Evolutionary conservation across 192 early-diverging fungal species (phyloP).

Genomic region (Backusella liffmaniae): DNA sequence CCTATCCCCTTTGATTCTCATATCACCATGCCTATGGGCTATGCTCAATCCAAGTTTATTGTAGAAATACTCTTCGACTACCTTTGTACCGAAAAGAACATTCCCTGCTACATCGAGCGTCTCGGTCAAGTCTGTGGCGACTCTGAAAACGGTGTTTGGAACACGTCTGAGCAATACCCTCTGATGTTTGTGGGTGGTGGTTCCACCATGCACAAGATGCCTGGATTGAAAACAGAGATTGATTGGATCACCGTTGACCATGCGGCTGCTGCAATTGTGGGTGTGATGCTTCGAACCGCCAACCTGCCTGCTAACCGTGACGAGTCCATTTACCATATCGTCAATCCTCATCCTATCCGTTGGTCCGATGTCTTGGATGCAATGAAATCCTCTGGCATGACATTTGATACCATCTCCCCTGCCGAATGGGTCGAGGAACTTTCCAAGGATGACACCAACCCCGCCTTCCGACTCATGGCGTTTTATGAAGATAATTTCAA

Average conservation of each 20-base stretch:
- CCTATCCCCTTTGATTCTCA: conserved; percentile 21
- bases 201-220: conserved; percentile 29
- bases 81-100: conserved; percentile 21
- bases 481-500: conserved; percentile 13
- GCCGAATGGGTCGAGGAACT: conserved; percentile 22
- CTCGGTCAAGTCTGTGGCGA: conserved; percentile 37
- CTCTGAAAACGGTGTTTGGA: conserved; percentile 30
- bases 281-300: conserved; percentile 17
- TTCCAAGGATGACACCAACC: conserved; percentile 19
- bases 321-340: conserved; percentile 23
- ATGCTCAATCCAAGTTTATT: conserved; percentile 35
- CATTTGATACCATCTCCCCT: conserved; percentile 12
- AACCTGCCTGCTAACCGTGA: not conserved
- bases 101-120: conserved; percentile 26
- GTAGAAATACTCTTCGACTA: conserved; percentile 24
- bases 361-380: conserved; percentile 22
- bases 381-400: conserved; percentile 8
- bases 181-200: conserved; percentile 26
- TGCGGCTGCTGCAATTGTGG: conserved; percentile 16
- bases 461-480: conserved; percentile 16
- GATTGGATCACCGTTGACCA: conserved; percentile 34
- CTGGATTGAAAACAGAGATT: conserved; percentile 8
- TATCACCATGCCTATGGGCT: conserved; percentile 31
- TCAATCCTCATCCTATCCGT: conserved; percentile 17
- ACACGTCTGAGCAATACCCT: conserved; percentile 19